Evolutionary conservation across 345 rosid species (phyloP).

Genomic region (Salix udensis): DNA sequence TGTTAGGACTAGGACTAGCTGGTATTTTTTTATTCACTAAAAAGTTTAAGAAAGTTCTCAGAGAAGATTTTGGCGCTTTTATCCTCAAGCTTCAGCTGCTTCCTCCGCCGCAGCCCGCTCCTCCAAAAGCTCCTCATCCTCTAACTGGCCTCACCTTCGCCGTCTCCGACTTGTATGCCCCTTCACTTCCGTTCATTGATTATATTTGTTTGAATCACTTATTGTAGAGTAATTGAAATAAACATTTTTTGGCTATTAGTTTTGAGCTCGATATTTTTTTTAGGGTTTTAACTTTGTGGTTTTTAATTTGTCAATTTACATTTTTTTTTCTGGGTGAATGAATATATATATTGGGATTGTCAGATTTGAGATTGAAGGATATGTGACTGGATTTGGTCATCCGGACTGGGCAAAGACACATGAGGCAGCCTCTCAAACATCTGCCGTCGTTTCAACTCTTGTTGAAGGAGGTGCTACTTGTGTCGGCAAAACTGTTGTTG

Average conservation of each 20-base stretch:
- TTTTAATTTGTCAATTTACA: too few relatives aligned
- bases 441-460: conserved; percentile 60
- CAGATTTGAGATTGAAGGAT: conserved; percentile 86
- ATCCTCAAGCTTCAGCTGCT: conserved; percentile 66
- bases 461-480: conserved; percentile 96
- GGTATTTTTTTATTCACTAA: conserved; percentile 62
- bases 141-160: conserved; percentile 82
- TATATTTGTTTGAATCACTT: not conserved
- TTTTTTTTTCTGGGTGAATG: too few relatives aligned
- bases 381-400: conserved; percentile 89
- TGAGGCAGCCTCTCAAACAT: conserved; percentile 55
- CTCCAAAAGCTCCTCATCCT: conserved; percentile 97
- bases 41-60: conserved; percentile 57
- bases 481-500: conserved; percentile 83
- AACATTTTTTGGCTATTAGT: too few relatives aligned
- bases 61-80: conserved; percentile 91
- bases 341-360: conserved; percentile 7
- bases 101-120: conserved; percentile 97
- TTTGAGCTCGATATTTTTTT: too few relatives aligned
- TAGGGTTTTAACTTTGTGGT: not conserved
- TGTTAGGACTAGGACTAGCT: conserved; percentile 79
- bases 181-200: not conserved
- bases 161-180: conserved; percentile 70
- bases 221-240: not conserved
- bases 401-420: conserved; percentile 88